These are phyloP conservation scores for Panicum virgatum DNA, from an alignment of 202 grass and related monocot genomes.

Conservation along the genomic window DNA sequence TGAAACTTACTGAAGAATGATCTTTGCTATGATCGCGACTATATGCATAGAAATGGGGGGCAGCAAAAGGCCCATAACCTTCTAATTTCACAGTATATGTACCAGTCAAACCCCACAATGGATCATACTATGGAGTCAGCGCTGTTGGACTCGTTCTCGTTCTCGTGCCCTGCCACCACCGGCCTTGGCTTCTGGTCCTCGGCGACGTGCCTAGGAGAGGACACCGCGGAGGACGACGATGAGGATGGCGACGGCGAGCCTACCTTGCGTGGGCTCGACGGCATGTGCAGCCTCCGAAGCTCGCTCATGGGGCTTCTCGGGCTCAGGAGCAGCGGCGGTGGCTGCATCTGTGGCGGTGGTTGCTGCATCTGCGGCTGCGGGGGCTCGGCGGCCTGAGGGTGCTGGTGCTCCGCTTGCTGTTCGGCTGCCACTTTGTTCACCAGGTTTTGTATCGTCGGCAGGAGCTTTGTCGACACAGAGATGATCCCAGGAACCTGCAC, in stretches of 20 bases:
- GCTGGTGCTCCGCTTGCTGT: slow-evolving; percentile 32
- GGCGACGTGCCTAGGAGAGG: slow-evolving; percentile 28
- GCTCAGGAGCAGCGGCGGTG: slow-evolving; percentile 49
- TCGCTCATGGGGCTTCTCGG: slow-evolving; percentile 49
- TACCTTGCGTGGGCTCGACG: slow-evolving; percentile 36
- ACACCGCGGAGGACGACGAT: slow-evolving; percentile 30
- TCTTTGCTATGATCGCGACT: neutral
- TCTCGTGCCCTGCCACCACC: neutral
- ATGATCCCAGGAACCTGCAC: slow-evolving; percentile 53
- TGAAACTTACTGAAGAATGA: slow-evolving; percentile 13
- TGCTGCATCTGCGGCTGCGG: slow-evolving; percentile 33
- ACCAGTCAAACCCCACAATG: neutral
- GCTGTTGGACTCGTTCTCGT: slow-evolving; percentile 35
- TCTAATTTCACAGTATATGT: slow-evolving; percentile 1
- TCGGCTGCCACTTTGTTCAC: slow-evolving; percentile 48
- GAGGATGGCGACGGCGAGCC: slow-evolving; percentile 18
- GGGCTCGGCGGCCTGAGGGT: slow-evolving; percentile 18
- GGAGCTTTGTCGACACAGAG: slow-evolving; percentile 46
- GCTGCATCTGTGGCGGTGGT: slow-evolving; percentile 34
- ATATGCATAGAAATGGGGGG: slow-evolving; percentile 6
- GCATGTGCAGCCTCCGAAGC: slow-evolving; percentile 41
- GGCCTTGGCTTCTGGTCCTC: slow-evolving; percentile 45
- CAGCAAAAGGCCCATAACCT: slow-evolving; percentile 16
- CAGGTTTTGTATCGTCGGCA: slow-evolving; percentile 50
- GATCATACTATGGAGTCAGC: slow-evolving; percentile 60